Conservation (phyloP, 176 grass and related monocot species). For the Musa troglodytarum region DNA sequence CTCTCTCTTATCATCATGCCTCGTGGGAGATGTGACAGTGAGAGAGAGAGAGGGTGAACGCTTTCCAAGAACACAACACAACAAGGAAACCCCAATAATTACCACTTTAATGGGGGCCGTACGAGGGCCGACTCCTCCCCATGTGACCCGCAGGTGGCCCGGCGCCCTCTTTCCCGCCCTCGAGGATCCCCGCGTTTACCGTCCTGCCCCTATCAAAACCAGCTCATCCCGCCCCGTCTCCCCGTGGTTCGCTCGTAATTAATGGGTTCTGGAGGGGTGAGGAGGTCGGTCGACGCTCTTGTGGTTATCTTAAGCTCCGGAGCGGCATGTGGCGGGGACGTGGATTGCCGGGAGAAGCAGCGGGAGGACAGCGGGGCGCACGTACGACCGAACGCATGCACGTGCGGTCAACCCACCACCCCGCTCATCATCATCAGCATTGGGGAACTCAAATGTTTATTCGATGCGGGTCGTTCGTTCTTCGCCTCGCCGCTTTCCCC, state of each 20-base stretch:
- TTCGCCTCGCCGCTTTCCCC: neutral
- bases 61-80: too few species aligned
- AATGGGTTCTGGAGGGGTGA: neutral
- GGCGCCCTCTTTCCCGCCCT: neutral
- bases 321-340: neutral
- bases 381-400: neutral
- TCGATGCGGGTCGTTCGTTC: neutral
- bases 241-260: neutral
- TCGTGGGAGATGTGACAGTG: neutral
- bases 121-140: neutral
- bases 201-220: neutral
- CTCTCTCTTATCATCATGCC: neutral
- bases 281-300: neutral
- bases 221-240: neutral
- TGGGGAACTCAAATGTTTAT: neutral
- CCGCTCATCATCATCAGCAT: neutral
- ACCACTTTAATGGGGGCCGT: too few species aligned
- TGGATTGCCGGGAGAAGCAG: neutral
- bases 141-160: conserved; percentile 10
- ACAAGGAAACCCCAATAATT: too few species aligned
- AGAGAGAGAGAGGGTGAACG: neutral
- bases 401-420: neutral
- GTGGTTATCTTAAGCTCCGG: neutral
- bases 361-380: conserved; percentile 6
- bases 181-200: neutral